These are phyloP conservation scores for Phialophora expanda DNA, from an alignment of 2,329 filamentous ascomycete genomes.

Conservation along the genomic window DNA sequence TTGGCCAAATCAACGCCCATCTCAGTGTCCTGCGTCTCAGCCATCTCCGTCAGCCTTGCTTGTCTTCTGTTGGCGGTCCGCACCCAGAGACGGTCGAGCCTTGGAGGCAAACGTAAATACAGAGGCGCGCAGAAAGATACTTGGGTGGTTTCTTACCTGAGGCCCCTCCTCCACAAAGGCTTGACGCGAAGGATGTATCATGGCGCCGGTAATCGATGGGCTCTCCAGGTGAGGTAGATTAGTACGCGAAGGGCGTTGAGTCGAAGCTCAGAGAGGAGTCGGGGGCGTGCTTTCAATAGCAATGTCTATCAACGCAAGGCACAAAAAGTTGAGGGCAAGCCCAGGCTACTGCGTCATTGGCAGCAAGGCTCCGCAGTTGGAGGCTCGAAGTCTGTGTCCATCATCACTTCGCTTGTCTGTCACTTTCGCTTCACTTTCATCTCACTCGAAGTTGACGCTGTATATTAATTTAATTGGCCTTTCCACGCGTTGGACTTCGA, in stretches of 20 bases:
- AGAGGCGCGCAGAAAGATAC: constrained; percentile 12
- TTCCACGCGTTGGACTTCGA: background rate
- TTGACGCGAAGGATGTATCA: constrained; percentile 84
- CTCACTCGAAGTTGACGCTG: constrained; percentile 4
- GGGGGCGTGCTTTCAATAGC: background rate
- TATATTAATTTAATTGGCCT: constrained; percentile 22
- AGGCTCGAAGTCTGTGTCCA: constrained; percentile 7
- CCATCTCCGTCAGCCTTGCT: constrained; percentile 43
- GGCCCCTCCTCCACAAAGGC: constrained; percentile 90
- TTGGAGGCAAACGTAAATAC: constrained; percentile 39
- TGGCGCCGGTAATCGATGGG: constrained; percentile 42
- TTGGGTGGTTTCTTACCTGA: constrained; percentile 60
- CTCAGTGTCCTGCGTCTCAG: constrained; percentile 54
- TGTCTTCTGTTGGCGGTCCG: constrained; percentile 19
- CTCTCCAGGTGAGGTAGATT: background rate
- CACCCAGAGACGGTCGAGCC: constrained; percentile 20
- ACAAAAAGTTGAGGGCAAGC: constrained; percentile 3
- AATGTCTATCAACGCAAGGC: background rate
- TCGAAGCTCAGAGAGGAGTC: background rate
- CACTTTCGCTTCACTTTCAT: constrained; percentile 1
- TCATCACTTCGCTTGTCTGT: constrained; percentile 5
- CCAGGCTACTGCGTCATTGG: constrained; percentile 10
- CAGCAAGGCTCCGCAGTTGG: constrained; percentile 17
- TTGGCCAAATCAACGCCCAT: constrained; percentile 67
- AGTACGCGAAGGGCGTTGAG: background rate